Evolutionary conservation across 192 early-diverging fungal species (phyloP).

Genomic region (Coemansia biformis): DNA sequence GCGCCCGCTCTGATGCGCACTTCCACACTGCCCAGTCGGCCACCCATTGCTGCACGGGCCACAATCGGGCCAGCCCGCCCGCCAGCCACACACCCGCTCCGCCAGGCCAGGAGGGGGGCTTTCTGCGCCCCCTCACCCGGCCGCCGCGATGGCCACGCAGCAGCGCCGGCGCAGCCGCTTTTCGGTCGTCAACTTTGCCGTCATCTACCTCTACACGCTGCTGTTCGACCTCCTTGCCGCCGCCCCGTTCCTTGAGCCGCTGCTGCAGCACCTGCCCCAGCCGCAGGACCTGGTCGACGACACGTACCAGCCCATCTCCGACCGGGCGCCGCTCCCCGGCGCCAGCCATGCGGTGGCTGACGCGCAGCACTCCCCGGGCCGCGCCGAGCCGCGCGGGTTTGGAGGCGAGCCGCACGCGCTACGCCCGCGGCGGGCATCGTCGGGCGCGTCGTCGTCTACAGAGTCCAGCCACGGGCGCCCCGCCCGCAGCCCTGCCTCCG

Average conservation of each 20-base stretch:
- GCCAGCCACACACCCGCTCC: too few relatives aligned
- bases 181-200: slow-evolving; percentile 41
- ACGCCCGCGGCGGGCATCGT: slow-evolving; percentile 35
- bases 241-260: slow-evolving; percentile 29
- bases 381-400: too few relatives aligned
- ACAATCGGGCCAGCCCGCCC: too few relatives aligned
- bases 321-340: slow-evolving; percentile 14
- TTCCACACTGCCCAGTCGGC: too few relatives aligned
- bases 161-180: slow-evolving; percentile 29
- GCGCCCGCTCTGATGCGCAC: too few relatives aligned
- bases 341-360: slow-evolving; percentile 1
- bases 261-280: slow-evolving; percentile 40
- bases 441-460: slow-evolving; percentile 33
- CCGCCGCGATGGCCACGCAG: slow-evolving; percentile 2
- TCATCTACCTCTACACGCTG: slow-evolving; percentile 44
- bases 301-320: slow-evolving; percentile 45
- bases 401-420: too few relatives aligned
- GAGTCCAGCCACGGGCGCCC: slow-evolving; percentile 12
- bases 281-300: slow-evolving; percentile 45
- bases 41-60: too few relatives aligned
- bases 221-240: slow-evolving; percentile 30
- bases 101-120: neutral
- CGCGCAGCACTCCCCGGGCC: neutral
- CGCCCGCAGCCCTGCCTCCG: slow-evolving; percentile 4
- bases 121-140: too few relatives aligned